A percentile compares a stretch with the other conserved stretches of the same genome.
These are phyloP conservation scores for Hibiscus tridactylites DNA, from an alignment of 345 rosid species.

Conservation along the genomic window DNA sequence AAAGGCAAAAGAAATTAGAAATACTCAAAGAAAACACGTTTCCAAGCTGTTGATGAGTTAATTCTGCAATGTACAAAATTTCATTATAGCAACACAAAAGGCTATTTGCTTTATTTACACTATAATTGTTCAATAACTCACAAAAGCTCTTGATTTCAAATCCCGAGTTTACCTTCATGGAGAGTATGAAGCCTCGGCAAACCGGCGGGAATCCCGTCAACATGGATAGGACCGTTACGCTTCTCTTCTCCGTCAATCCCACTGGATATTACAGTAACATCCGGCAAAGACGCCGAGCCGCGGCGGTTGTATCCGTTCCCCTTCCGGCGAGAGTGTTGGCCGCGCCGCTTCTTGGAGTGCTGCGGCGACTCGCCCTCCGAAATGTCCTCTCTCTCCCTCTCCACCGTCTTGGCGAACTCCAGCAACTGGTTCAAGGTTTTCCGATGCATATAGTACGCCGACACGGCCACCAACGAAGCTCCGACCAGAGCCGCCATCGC, in stretches of 20 bases:
- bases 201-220: constrained; percentile 74
- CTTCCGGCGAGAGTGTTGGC: constrained; percentile 26
- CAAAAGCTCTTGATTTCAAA: constrained; percentile 8
- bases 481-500: constrained; percentile 98
- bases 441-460: constrained; percentile 86
- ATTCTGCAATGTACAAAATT: background rate
- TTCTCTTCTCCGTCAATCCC: constrained; percentile 50
- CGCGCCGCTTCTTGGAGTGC: constrained; percentile 11
- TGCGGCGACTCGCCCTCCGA: constrained; percentile 49
- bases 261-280: constrained; percentile 50
- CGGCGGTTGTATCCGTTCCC: constrained; percentile 53
- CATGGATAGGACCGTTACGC: constrained; percentile 52
- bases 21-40: background rate
- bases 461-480: constrained; percentile 88
- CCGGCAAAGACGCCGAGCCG: constrained; percentile 68
- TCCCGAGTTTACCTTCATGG: constrained; percentile 57
- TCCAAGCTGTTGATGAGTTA: no score
- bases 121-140: background rate
- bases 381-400: constrained; percentile 46
- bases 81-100: background rate
- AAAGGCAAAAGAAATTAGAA: background rate
- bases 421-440: constrained; percentile 85
- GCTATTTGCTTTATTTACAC: background rate
- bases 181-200: constrained; percentile 75
- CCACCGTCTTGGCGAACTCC: constrained; percentile 78